Percentiles rank a stretch among this genome's conserved stretches.
Conservation (phyloP, 1,139 yeast genomes). For the Kazachstania sp. region DNA sequence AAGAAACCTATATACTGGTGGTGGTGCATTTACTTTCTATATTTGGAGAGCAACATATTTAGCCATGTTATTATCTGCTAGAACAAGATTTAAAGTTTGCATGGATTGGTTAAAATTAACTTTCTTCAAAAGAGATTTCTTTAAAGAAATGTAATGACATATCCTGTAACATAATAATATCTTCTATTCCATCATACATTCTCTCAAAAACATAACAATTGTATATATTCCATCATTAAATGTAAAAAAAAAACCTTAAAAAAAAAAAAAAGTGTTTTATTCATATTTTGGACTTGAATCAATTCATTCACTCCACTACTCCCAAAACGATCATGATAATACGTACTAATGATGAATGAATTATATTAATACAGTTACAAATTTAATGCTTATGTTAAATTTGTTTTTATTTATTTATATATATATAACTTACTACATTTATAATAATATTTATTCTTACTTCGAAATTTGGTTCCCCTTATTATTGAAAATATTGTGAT, state of each 20-base stretch:
- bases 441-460: background rate
- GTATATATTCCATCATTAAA: background rate
- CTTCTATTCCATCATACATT: no score
- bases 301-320: background rate
- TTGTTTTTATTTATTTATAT: constrained; percentile 4
- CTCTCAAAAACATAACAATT: background rate
- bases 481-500: constrained; percentile 30
- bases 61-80: constrained; percentile 82
- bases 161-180: no score
- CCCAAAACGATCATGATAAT: background rate
- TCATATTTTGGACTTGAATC: background rate
- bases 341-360: background rate
- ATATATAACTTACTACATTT: background rate
- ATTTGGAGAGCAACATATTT: constrained; percentile 92
- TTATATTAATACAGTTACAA: no score
- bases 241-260: no score
- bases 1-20: constrained; percentile 76
- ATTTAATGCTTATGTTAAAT: background rate
- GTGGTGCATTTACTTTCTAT: constrained; percentile 82
- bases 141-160: constrained; percentile 32
- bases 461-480: background rate
- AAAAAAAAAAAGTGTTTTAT: no score
- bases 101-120: constrained; percentile 86
- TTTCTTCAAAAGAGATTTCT: constrained; percentile 80
- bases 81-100: constrained; percentile 77